phyloP scores from a whole-genome alignment of 495 filamentous ascomycete species.

The Penicillium turbatum region DNA sequence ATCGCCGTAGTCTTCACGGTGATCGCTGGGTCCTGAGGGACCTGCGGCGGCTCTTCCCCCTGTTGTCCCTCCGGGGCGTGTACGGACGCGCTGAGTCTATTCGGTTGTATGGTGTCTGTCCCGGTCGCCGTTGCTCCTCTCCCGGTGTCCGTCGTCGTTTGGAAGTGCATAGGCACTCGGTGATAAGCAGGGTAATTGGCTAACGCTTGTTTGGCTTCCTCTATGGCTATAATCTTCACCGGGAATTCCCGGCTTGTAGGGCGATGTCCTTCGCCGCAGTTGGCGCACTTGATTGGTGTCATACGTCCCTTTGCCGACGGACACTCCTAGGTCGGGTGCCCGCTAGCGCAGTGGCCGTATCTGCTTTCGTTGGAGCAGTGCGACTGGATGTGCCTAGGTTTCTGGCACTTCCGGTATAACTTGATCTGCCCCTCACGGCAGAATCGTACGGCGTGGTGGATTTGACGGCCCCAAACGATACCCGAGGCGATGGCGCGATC shows the following conservation, averaged over 20 bases:
- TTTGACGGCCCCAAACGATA: conserved; percentile 9
- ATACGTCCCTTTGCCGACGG: neutral
- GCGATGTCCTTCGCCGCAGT: conserved; percentile 5
- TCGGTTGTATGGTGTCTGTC: too few species aligned
- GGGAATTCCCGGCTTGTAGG: conserved; percentile 1
- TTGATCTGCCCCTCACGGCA: conserved; percentile 15
- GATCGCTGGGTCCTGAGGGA: too few species aligned
- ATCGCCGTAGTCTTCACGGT: too few species aligned
- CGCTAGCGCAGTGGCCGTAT: conserved; percentile 11
- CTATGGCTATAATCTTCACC: conserved; percentile 3
- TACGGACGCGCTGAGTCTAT: too few species aligned
- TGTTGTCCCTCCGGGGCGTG: too few species aligned
- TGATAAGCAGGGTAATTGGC: conserved; percentile 6
- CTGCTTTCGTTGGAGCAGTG: conserved; percentile 10
- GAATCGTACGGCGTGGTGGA: conserved; percentile 3
- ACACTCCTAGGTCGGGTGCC: conserved; percentile 21
- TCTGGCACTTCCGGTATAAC: conserved; percentile 18
- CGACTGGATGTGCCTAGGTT: conserved; percentile 16
- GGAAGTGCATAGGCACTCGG: conserved; percentile 4
- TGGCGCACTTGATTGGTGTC: conserved; percentile 10
- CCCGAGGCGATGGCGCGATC: conserved; percentile 15
- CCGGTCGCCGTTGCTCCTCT: too few species aligned
- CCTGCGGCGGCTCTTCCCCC: too few species aligned
- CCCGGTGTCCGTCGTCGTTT: too few species aligned
- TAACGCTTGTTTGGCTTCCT: conserved; percentile 8